Conservation (phyloP, 371 early-diverging fungal genomes). For the Actinomortierella ambigua region DNA sequence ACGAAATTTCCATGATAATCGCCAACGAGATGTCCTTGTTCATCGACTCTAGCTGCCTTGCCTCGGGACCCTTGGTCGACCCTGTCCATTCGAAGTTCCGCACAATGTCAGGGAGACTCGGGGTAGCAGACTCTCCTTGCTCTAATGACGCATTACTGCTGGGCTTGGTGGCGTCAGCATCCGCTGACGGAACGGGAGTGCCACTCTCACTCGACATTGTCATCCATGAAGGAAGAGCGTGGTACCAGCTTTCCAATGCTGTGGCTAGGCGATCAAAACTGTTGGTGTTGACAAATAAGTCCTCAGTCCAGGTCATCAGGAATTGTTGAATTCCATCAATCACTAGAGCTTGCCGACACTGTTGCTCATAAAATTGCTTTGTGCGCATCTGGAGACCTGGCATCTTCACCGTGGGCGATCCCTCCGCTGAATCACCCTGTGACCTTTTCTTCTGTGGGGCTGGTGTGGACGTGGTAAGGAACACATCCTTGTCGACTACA, state of each 20-base stretch:
- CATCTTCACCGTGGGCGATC: slow-evolving; percentile 4
- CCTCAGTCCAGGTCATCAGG: slow-evolving; percentile 35
- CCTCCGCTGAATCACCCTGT: neutral
- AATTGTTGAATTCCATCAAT: slow-evolving; percentile 34
- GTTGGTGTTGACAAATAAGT: slow-evolving; percentile 33
- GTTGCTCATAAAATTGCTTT: slow-evolving; percentile 36
- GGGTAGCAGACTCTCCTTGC: no score
- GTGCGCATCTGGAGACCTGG: slow-evolving; percentile 38
- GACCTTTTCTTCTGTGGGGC: neutral
- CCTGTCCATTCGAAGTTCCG: no score
- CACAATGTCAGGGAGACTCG: no score
- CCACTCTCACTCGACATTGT: slow-evolving; percentile 26
- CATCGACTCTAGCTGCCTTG: no score
- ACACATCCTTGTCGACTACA: no score
- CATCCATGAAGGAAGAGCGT: slow-evolving; percentile 27
- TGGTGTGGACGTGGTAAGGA: neutral
- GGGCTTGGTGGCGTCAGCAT: slow-evolving; percentile 5
- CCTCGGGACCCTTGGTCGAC: no score
- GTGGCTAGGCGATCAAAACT: slow-evolving; percentile 35
- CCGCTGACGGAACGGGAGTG: neutral
- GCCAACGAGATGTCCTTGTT: neutral
- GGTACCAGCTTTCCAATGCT: slow-evolving; percentile 39
- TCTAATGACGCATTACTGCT: neutral
- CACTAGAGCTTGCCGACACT: slow-evolving; percentile 37
- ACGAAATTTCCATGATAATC: slow-evolving; percentile 27